Evolutionary conservation across 129 eudicot genomes (phyloP).

Genomic region (Lactuca saligna): DNA sequence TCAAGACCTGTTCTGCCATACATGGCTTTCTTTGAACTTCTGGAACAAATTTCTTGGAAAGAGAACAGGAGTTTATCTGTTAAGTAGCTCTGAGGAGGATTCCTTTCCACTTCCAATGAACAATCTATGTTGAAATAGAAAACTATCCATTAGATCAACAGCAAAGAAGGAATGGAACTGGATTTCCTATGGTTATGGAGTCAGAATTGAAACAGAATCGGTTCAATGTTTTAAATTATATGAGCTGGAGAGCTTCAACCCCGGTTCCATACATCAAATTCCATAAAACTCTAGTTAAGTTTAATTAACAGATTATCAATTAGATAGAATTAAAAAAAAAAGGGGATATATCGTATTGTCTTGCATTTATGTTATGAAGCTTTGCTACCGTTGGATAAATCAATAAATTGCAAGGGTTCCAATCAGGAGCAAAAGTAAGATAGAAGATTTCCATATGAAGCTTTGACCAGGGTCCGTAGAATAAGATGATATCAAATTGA

Average conservation of each 20-base stretch:
- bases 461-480: not conserved
- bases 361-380: not conserved
- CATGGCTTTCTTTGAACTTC: conserved; percentile 38
- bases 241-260: not conserved
- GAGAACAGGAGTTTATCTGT: not conserved
- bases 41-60: conserved; percentile 11
- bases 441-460: not conserved
- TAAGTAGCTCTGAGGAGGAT: conserved; percentile 4
- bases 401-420: not conserved
- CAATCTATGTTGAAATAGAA: conserved; percentile 16
- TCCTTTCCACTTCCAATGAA: conserved; percentile 2
- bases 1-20: conserved; percentile 91
- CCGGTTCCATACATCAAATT: not conserved
- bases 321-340: not conserved
- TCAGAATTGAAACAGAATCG: not conserved
- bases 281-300: not conserved
- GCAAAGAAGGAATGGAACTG: conserved; percentile 8
- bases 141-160: conserved; percentile 8
- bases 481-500: not conserved
- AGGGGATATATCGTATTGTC: no score
- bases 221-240: not conserved
- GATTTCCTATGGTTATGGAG: not conserved
- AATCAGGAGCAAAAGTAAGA: not conserved
- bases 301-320: not conserved
- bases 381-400: not conserved